Conservation (phyloP, 805 yeast species). For the Wickerhamiella domercqiae region DNA sequence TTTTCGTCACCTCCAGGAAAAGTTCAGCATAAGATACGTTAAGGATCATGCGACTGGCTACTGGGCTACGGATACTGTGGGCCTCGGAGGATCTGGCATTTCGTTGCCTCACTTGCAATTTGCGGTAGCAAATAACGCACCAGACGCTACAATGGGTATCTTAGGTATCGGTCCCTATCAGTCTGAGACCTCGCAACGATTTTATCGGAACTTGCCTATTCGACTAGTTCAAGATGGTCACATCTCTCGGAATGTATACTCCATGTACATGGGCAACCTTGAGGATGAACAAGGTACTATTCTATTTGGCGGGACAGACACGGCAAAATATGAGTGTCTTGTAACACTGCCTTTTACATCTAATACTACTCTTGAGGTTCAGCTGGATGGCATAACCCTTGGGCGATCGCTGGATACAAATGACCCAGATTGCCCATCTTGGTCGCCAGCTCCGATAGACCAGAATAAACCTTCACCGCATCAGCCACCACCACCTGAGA, state of each 20-base stretch:
- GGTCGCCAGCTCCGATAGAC: too few species aligned
- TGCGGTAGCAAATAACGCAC: constrained; percentile 57
- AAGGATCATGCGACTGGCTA: constrained; percentile 38
- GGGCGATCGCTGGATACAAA: constrained; percentile 6
- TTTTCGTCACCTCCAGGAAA: constrained; percentile 9
- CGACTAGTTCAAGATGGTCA: constrained; percentile 42
- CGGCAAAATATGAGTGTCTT: constrained; percentile 41
- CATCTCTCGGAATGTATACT: constrained; percentile 41
- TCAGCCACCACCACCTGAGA: too few species aligned
- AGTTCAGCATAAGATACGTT: constrained; percentile 22
- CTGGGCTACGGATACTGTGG: constrained; percentile 51
- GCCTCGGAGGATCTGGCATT: constrained; percentile 28
- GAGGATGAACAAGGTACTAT: constrained; percentile 33
- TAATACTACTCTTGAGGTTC: constrained; percentile 14
- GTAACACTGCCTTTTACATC: constrained; percentile 30
- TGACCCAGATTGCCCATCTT: too few species aligned
- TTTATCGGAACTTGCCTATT: constrained; percentile 48
- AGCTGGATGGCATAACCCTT: constrained; percentile 13
- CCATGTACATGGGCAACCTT: constrained; percentile 39
- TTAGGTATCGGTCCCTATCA: constrained; percentile 20
- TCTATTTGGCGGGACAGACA: constrained; percentile 61
- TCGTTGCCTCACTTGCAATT: constrained; percentile 41
- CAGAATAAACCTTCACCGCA: too few species aligned
- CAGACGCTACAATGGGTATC: constrained; percentile 41
- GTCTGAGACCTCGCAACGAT: constrained; percentile 9